Base-by-base conservation (phyloP, 2,329 filamentous ascomycete species). In the Calycina marina region DNA sequence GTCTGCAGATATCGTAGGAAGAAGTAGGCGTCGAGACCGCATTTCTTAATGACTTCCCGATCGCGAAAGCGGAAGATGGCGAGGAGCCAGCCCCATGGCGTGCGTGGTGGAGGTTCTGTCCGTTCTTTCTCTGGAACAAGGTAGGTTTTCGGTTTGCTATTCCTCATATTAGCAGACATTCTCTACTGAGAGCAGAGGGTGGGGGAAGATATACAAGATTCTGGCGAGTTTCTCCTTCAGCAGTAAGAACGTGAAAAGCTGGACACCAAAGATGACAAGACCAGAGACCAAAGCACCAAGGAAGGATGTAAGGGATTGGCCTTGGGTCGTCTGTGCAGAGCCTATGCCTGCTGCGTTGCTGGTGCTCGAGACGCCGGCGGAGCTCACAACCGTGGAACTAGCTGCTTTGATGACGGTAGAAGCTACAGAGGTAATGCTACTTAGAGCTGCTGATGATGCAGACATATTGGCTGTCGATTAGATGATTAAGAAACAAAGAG, bases 11-110 rank as follows among this genome's bases (percentile, higher is more conserved):
- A 98, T 40, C 92, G 80, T 1, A 98, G 66, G 55, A 98, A 98
- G 62, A 96, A 93, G 59, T 93, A 98, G 49, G 88, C 85, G 53
- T 98, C 90, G 6, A 98, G 69, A 12, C 90, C 90, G 45, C 88
- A 94, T 56, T 94, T 93, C 32, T 88, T 78, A 47, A 98, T 93
- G 44, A 98, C 73, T 45, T 93, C 83, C 9, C 82, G 66, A 40
- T 82, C 69, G 62, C 72, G 55, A 59, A 82, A 59, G 60, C 75
- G 55, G 59, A 81, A 64, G 65, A 93, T 52, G 56, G 68, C 51
- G 45, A 72, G 42, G 37, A 76, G 35, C 46, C 44, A 50, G 4
- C 59, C 60, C 52, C 67, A 61, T 22, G 65, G 59, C 28, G 55
- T 66, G 32, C 54, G 58, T 0, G 80, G 79, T 2, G 83, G 81